phyloP scores from a whole-genome alignment of 2,329 filamentous ascomycete genomes.

The Neofusicoccum umdonicola region DNA sequence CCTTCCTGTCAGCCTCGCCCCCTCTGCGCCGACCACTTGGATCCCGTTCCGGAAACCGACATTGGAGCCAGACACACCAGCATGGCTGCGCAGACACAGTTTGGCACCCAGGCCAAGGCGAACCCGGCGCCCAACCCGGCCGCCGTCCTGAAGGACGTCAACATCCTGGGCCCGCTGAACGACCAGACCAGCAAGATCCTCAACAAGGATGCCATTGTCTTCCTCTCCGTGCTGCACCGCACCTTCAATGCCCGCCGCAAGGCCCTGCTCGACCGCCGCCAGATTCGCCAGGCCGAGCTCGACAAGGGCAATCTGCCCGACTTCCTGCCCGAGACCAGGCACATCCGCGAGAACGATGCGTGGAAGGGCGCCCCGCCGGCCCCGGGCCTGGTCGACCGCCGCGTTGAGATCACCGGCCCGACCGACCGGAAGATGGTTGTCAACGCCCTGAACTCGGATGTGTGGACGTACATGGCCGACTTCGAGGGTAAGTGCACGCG shows the following conservation, averaged over 20 bases:
- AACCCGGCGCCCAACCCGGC: constrained; percentile 60
- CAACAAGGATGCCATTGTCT: constrained; percentile 83
- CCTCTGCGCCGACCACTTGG: neutral
- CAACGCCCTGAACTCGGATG: constrained; percentile 91
- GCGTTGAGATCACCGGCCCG: constrained; percentile 95
- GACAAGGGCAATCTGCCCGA: constrained; percentile 86
- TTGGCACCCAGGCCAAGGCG: constrained; percentile 43
- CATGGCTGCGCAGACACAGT: constrained; percentile 16
- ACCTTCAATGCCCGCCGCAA: constrained; percentile 91
- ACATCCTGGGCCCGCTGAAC: constrained; percentile 75
- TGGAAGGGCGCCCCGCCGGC: constrained; percentile 93
- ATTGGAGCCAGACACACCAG: neutral
- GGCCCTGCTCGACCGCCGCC: constrained; percentile 80
- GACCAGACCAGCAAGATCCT: constrained; percentile 86
- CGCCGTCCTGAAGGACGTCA: constrained; percentile 80
- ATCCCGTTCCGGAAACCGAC: neutral
- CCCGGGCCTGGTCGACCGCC: constrained; percentile 86
- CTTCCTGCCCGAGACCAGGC: constrained; percentile 92
- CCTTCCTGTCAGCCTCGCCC: neutral
- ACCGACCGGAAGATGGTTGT: constrained; percentile 99
- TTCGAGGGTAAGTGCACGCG: constrained; percentile 72
- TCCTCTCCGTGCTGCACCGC: constrained; percentile 90
- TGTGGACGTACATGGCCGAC: constrained; percentile 99
- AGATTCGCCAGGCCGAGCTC: constrained; percentile 84
- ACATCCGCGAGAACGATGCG: constrained; percentile 88